These are phyloP conservation scores for Pseudocercospora eumusae DNA, from an alignment of 2,329 filamentous ascomycete genomes.

Conservation along the genomic window DNA sequence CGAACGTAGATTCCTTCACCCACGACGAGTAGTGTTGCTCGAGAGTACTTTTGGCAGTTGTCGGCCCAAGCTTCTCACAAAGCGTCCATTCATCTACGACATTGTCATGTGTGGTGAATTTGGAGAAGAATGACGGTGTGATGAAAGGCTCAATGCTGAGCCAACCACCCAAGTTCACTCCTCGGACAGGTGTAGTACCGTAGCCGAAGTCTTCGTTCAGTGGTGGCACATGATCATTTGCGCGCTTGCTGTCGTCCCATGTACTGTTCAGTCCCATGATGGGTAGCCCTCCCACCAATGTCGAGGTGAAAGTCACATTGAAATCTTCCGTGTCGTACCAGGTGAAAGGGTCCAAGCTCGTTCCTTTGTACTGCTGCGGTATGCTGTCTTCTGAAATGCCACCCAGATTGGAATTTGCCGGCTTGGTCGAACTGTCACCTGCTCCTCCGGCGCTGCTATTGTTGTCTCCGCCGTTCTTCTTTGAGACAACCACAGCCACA, in stretches of 20 bases:
- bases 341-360: conserved; percentile 81
- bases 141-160: conserved; percentile 93
- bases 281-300: conserved; percentile 80
- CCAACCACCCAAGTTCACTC: conserved; percentile 94
- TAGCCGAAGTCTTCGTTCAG: conserved; percentile 80
- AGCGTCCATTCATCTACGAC: conserved; percentile 90
- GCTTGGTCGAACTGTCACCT: conserved; percentile 34
- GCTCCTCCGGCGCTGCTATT: conserved; percentile 25
- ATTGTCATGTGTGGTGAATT: conserved; percentile 60
- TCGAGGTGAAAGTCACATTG: conserved; percentile 89
- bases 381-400: conserved; percentile 48
- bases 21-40: conserved; percentile 92
- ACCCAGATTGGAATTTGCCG: conserved; percentile 50
- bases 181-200: conserved; percentile 74
- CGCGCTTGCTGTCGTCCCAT: conserved; percentile 79
- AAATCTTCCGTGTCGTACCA: conserved; percentile 91
- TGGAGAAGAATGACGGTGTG: conserved; percentile 82
- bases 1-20: conserved; percentile 79
- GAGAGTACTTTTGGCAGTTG: conserved; percentile 64
- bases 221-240: conserved; percentile 78
- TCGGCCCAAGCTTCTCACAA: conserved; percentile 66
- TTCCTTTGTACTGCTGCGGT: conserved; percentile 65
- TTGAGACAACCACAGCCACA: conserved; percentile 49
- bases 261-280: conserved; percentile 83
- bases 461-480: conserved; percentile 41